A percentile compares a stretch with the other conserved stretches of the same genome.
Evolutionary conservation across 805 yeast species (phyloP).

Genomic region (Wickerhamiella sorbophila): DNA sequence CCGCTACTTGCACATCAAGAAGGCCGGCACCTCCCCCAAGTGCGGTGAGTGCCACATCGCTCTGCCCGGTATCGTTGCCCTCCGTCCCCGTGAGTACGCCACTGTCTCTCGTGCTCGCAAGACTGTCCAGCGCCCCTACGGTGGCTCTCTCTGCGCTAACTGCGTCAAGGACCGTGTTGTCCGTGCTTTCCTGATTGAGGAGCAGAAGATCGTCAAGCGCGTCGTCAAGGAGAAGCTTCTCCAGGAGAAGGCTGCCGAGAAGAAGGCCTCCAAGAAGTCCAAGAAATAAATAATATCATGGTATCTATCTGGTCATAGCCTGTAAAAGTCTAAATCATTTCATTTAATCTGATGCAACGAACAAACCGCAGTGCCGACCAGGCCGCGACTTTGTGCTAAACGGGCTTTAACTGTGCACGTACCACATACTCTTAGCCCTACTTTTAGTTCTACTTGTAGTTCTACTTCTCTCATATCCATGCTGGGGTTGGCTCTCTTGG

Average conservation of each 20-base stretch:
- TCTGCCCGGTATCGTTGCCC: constrained; percentile 77
- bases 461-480: too few species aligned
- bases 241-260: constrained; percentile 50
- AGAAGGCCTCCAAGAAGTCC: constrained; percentile 20
- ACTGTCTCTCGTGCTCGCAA: constrained; percentile 88
- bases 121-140: constrained; percentile 99
- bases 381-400: too few species aligned
- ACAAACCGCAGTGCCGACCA: too few species aligned
- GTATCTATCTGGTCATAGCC: constrained; percentile 1
- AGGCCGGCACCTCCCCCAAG: constrained; percentile 63
- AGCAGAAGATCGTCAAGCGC: constrained; percentile 99
- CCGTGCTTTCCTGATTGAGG: constrained; percentile 99
- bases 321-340: neutral
- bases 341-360: neutral
- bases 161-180: constrained; percentile 98
- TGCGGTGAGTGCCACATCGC: constrained; percentile 51
- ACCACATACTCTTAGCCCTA: too few species aligned
- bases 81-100: constrained; percentile 98
- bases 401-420: too few species aligned
- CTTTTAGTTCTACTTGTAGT: too few species aligned
- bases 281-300: constrained; percentile 17
- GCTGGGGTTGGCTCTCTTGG: too few species aligned
- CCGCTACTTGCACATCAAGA: constrained; percentile 95
- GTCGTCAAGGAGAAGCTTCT: constrained; percentile 93
- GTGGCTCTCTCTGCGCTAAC: constrained; percentile 95